Evolutionary conservation across 768 basidiomycete species (phyloP).

Genomic region (Strobilomyces confusus): DNA sequence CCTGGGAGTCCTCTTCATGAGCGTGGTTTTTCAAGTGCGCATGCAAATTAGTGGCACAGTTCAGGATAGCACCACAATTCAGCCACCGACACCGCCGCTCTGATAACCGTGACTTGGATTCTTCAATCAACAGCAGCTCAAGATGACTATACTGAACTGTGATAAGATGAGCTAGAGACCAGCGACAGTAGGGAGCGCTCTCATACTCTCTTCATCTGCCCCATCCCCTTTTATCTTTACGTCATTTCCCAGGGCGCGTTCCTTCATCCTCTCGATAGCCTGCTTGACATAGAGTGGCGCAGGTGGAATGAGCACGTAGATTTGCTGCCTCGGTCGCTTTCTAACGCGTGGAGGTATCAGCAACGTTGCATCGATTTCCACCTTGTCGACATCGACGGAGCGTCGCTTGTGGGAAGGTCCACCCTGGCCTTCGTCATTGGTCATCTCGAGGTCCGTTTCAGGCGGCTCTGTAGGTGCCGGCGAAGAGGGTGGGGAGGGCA

Average conservation of each 20-base stretch:
- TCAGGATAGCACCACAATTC: slow-evolving; percentile 51
- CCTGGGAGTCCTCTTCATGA: slow-evolving; percentile 28
- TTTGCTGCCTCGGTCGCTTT: slow-evolving; percentile 25
- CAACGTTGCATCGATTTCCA: slow-evolving; percentile 3
- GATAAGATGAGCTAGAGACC: slow-evolving; percentile 26
- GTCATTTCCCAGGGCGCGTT: slow-evolving; percentile 9
- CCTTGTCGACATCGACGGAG: slow-evolving; percentile 12
- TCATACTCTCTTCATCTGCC: slow-evolving; percentile 30
- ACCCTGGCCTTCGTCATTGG: slow-evolving; percentile 3
- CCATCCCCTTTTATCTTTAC: slow-evolving; percentile 16
- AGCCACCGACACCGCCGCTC: slow-evolving; percentile 56
- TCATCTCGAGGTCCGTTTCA: slow-evolving; percentile 19
- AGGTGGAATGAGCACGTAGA: slow-evolving; percentile 29
- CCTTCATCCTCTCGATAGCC: slow-evolving; percentile 18
- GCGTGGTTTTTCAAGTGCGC: slow-evolving; percentile 46
- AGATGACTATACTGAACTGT: slow-evolving; percentile 37
- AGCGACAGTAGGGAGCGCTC: slow-evolving; percentile 19
- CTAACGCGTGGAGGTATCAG: slow-evolving; percentile 3
- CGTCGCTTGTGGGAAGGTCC: slow-evolving; percentile 21
- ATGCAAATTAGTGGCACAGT: slow-evolving; percentile 47
- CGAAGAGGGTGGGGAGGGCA: slow-evolving; percentile 43
- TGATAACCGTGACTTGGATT: slow-evolving; percentile 47
- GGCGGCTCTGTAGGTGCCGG: slow-evolving; percentile 22
- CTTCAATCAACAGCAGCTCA: slow-evolving; percentile 42
- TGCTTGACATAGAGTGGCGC: slow-evolving; percentile 21